These are phyloP conservation scores for Phyllosticta citriasiana DNA, from an alignment of 2,329 filamentous ascomycete species.

Conservation along the genomic window DNA sequence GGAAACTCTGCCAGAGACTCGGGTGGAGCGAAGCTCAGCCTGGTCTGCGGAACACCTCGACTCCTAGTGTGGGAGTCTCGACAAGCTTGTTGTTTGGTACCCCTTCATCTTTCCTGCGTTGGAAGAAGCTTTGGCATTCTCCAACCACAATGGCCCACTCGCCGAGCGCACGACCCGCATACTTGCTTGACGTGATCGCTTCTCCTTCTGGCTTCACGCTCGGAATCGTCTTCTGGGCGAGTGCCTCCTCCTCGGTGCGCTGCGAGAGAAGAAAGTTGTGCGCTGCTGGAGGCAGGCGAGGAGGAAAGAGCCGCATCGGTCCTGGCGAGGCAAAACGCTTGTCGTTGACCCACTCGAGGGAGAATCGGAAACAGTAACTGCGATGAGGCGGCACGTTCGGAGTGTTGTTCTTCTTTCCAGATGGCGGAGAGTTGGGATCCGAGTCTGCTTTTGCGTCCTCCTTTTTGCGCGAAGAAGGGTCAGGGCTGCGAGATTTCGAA, in stretches of 20 bases:
- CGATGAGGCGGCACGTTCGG: constrained; percentile 42
- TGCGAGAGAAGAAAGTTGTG: constrained; percentile 49
- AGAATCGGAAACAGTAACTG: constrained; percentile 64
- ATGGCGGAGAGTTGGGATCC: background rate
- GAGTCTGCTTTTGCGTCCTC: constrained; percentile 14
- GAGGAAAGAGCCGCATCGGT: constrained; percentile 53
- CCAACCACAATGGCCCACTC: constrained; percentile 68
- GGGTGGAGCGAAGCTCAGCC: constrained; percentile 16
- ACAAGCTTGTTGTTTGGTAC: constrained; percentile 56
- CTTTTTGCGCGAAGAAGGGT: constrained; percentile 10
- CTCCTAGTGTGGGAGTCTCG: constrained; percentile 56
- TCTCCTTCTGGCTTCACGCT: constrained; percentile 25
- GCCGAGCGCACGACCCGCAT: constrained; percentile 63
- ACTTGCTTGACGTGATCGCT: constrained; percentile 38
- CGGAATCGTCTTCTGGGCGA: constrained; percentile 1
- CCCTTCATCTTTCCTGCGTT: constrained; percentile 64
- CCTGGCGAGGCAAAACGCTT: constrained; percentile 47
- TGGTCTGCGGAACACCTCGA: constrained; percentile 50
- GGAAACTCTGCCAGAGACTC: no score
- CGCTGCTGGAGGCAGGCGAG: constrained; percentile 60
- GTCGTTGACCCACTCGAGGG: constrained; percentile 53
- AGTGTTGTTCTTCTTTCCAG: constrained; percentile 15
- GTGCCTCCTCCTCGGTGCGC: constrained; percentile 12
- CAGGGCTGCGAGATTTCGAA: constrained; percentile 31
- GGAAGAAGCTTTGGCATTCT: constrained; percentile 74